phyloP scores from a whole-genome alignment of 768 basidiomycete genomes.

The Coprinopsis marcescibilis region DNA sequence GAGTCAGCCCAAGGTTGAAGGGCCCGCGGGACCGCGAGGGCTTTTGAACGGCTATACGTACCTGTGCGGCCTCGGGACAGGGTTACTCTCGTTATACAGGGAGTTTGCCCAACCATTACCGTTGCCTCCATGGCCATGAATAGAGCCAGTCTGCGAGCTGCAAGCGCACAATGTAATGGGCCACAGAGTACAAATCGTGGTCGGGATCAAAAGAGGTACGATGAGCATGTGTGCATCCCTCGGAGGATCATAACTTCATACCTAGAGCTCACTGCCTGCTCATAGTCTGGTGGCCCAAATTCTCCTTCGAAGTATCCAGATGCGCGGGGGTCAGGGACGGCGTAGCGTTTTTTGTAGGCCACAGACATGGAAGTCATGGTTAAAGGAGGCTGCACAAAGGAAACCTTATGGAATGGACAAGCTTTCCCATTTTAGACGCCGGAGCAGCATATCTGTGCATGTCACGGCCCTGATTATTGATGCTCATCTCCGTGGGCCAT shows the following conservation, averaged over 20 bases:
- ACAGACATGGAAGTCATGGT: constrained; percentile 6
- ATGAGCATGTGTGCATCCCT: background rate
- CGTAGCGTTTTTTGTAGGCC: constrained; percentile 3
- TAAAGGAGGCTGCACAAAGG: constrained; percentile 8
- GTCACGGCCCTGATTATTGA: constrained; percentile 10
- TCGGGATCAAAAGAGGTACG: background rate
- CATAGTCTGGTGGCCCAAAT: constrained; percentile 11
- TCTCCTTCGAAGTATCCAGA: constrained; percentile 9
- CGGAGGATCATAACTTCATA: background rate
- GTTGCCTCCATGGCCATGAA: no score
- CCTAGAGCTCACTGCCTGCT: constrained; percentile 10
- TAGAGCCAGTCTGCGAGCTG: background rate
- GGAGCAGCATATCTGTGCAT: constrained; percentile 10
- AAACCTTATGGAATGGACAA: constrained; percentile 4
- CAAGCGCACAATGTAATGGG: no score
- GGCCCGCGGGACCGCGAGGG: no score
- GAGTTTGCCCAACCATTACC: no score
- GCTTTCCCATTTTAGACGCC: constrained; percentile 22
- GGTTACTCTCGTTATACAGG: no score
- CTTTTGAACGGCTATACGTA: background rate
- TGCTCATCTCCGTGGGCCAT: background rate
- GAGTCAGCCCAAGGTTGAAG: no score
- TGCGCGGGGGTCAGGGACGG: constrained; percentile 4
- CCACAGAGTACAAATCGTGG: background rate
- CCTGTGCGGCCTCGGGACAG: background rate